Conservation (phyloP, 805 yeast genomes). For the Kodamaea fukazawae region DNA sequence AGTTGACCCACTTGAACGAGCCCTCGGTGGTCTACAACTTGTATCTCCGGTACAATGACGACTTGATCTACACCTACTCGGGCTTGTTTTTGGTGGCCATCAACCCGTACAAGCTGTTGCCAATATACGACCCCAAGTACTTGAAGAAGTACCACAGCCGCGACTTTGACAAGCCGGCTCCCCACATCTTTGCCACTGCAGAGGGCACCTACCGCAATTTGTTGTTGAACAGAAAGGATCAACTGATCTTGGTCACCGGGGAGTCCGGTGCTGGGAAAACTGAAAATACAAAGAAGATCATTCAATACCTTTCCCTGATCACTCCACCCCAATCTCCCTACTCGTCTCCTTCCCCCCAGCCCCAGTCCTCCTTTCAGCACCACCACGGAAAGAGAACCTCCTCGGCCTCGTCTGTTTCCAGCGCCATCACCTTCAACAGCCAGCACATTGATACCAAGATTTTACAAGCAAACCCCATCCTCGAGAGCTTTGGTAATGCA, state of each 20-base stretch:
- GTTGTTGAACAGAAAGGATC: slow-evolving; percentile 67
- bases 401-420: slow-evolving; percentile 7
- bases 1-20: slow-evolving; percentile 88
- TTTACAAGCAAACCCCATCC: slow-evolving; percentile 88
- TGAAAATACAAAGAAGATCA: slow-evolving; percentile 91
- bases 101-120: slow-evolving; percentile 79
- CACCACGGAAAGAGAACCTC: slow-evolving; percentile 4
- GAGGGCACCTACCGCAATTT: slow-evolving; percentile 82
- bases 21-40: slow-evolving; percentile 91
- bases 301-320: slow-evolving; percentile 84
- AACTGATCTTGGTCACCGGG: slow-evolving; percentile 94
- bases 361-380: slow-evolving; percentile 1
- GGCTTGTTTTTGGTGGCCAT: slow-evolving; percentile 94
- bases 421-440: slow-evolving; percentile 13
- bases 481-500: slow-evolving; percentile 96
- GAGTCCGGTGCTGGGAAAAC: slow-evolving; percentile 99
- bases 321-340: slow-evolving; percentile 37
- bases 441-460: slow-evolving; percentile 76
- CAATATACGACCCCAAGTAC: slow-evolving; percentile 63
- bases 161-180: slow-evolving; percentile 45
- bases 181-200: slow-evolving; percentile 90
- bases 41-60: slow-evolving; percentile 70
- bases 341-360: slow-evolving; percentile 7
- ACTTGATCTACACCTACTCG: slow-evolving; percentile 86
- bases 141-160: slow-evolving; percentile 52